phyloP scores from a whole-genome alignment of 257 asterid species.

The Scutellaria baicalensis region DNA sequence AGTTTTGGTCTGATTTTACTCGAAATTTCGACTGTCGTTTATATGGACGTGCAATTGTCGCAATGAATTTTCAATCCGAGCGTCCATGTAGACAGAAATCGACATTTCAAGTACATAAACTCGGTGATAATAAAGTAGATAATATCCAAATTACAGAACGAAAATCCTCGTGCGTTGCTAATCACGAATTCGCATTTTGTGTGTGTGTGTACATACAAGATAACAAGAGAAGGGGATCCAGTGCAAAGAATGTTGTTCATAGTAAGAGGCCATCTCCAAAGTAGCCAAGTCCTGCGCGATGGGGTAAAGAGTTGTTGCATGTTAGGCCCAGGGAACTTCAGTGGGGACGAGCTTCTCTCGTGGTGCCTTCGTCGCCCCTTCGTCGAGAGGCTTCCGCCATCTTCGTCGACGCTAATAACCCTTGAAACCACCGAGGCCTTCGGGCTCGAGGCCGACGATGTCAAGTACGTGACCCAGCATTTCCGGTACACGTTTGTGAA shows the following conservation, averaged over 20 bases:
- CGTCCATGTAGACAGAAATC: no score
- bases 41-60: background rate
- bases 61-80: background rate
- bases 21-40: no score
- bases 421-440: constrained; percentile 90
- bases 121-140: no score
- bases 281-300: constrained; percentile 87
- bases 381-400: constrained; percentile 78
- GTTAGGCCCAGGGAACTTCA: constrained; percentile 97
- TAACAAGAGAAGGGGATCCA: constrained; percentile 90
- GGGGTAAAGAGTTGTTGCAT: constrained; percentile 87
- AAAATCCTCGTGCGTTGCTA: no score
- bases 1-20: no score
- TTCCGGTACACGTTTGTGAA: constrained; percentile 91
- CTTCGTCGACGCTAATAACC: constrained; percentile 66
- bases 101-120: no score
- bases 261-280: constrained; percentile 92
- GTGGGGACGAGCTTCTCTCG: constrained; percentile 91
- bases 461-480: constrained; percentile 90
- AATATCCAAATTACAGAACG: no score
- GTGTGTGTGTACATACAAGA: constrained; percentile 28
- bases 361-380: constrained; percentile 94
- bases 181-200: no score
- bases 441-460: constrained; percentile 86
- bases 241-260: constrained; percentile 88